phyloP scores from a whole-genome alignment of 331 rosid species.

The Prunus yedoensis region DNA sequence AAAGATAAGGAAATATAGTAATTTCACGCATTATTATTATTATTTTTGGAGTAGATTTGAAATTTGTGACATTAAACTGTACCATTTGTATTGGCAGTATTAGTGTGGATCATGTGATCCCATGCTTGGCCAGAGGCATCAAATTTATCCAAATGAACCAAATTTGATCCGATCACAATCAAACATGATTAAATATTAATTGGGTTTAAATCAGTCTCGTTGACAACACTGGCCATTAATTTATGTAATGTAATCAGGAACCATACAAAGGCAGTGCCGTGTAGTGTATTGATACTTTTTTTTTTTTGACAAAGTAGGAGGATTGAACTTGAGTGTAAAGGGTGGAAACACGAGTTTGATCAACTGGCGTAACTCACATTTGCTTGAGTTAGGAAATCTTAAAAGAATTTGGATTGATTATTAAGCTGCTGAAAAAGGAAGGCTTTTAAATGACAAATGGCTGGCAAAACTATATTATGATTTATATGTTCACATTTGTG shows the following conservation, averaged over 20 bases:
- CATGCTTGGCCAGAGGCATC: not conserved
- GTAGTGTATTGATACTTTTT: no score
- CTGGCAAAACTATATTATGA: not conserved
- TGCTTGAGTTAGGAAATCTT: no score
- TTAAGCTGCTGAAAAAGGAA: no score
- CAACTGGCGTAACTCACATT: fast-evolving
- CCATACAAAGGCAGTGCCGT: no score
- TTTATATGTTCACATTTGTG: not conserved
- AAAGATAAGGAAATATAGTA: not conserved
- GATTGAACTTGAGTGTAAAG: no score
- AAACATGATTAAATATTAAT: not conserved
- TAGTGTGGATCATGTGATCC: not conserved
- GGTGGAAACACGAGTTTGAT: no score
- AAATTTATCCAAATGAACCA: not conserved
- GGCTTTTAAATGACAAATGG: no score
- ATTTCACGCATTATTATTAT: not conserved
- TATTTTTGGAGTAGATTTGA: not conserved
- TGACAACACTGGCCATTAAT: not conserved
- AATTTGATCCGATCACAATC: not conserved
- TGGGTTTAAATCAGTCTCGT: not conserved
- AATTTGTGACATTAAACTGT: not conserved
- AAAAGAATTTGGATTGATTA: no score
- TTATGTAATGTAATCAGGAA: no score
- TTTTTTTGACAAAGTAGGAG: no score
- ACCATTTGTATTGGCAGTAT: no score